Base-by-base conservation (phyloP, 2,329 filamentous ascomycete species). In the Fusarium secorum region DNA sequence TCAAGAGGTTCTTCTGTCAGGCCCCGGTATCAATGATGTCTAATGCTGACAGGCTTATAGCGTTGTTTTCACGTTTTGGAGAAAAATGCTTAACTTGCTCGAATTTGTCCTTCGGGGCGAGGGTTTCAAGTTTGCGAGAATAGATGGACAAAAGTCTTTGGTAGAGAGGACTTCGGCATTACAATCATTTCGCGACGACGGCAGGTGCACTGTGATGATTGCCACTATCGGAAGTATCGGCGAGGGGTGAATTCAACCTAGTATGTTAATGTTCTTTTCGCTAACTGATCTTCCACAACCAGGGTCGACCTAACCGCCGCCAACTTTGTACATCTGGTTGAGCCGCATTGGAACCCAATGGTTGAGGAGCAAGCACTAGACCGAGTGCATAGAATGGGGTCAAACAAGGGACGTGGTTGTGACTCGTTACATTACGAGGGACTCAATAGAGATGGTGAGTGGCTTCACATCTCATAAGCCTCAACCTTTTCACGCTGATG, bases 1-100 rank as follows among this genome's bases (percentile, higher is more conserved):
- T 24, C 17, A 55, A 55, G 28, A 44, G 52, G 52, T 55, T 1
- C 17, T 13, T 7, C 11, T 4, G 7, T 4, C 20, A 22, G 2
- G 4, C 3, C 4, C 38, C 0, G 2, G 0, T 11, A n/a, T 24
- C 15, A 17, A 18, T 15, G 1, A 20, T 11, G 8, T 7, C 0
- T 18, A n/a, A 24, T 41, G 1, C 36, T 54, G 5, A 54, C 4
- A 20, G 0, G 0, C 0, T 11, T 0, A 1, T 1, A 55, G 38
- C 22, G 36, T 54, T 14, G 36, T 54, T 4, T 54, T 54, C 36
- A 41, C 51, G 0, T 41, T 41, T 13, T 54, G 51, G 51, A 11
- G 3, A 2, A 54, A 41, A 11, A 54, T 54, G 51, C 36, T 54
- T 7, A 11, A 33, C 8, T 3, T 54, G 15, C 20, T 54, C 2